These are phyloP conservation scores for Tothia fuscella DNA, from an alignment of 2,329 filamentous ascomycete species.

Conservation along the genomic window DNA sequence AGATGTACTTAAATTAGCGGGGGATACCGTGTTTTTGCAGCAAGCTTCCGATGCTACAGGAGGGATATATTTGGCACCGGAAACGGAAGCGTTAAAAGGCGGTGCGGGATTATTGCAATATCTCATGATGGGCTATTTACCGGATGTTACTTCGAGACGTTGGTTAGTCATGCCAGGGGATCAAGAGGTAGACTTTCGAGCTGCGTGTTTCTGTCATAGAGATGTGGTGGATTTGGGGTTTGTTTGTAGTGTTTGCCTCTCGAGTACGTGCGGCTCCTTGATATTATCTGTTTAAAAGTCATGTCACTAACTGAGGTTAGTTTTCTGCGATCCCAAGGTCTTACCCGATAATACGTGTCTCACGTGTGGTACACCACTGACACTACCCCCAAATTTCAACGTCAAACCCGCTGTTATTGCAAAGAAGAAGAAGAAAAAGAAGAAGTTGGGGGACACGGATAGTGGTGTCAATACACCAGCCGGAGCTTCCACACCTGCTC, in stretches of 20 bases:
- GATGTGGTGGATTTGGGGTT: slow-evolving; percentile 84
- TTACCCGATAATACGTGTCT: slow-evolving; percentile 8
- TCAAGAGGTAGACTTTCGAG: slow-evolving; percentile 85
- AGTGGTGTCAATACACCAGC: background rate
- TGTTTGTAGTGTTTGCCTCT: slow-evolving; percentile 92
- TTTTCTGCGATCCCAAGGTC: slow-evolving; percentile 11
- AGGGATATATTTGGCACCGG: slow-evolving; percentile 54
- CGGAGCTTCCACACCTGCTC: background rate
- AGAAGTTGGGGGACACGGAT: slow-evolving; percentile 3
- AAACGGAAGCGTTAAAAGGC: slow-evolving; percentile 18
- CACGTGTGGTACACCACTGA: slow-evolving; percentile 10
- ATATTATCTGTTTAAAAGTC: background rate
- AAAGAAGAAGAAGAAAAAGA: slow-evolving; percentile 13
- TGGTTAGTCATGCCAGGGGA: slow-evolving; percentile 68
- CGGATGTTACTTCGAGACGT: slow-evolving; percentile 51
- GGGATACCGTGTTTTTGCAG: slow-evolving; percentile 82
- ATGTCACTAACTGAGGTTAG: background rate
- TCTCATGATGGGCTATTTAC: slow-evolving; percentile 86
- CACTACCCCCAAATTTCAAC: slow-evolving; percentile 1
- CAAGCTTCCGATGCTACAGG: slow-evolving; percentile 70
- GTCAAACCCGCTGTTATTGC: slow-evolving; percentile 9
- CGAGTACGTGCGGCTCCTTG: slow-evolving; percentile 40
- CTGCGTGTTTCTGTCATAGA: slow-evolving; percentile 96
- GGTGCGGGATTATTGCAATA: slow-evolving; percentile 65
- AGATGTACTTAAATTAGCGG: slow-evolving; percentile 78